Evolutionary conservation across 768 basidiomycete genomes (phyloP).

Genomic region (Pilatotrama ljubarskyi): DNA sequence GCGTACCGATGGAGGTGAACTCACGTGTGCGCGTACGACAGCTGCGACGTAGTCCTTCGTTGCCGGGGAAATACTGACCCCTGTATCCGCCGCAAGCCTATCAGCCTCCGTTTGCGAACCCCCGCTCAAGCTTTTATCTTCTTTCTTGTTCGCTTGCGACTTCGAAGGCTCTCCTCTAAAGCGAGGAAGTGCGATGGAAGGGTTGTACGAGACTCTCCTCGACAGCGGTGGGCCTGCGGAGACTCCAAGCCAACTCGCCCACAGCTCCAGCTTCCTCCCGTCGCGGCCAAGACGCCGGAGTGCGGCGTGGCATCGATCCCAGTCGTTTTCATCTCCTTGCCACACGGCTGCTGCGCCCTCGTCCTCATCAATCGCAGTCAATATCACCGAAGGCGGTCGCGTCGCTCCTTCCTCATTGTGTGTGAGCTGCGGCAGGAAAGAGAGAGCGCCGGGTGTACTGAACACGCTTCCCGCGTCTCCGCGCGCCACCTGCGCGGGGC

Average conservation of each 20-base stretch:
- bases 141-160: slow-evolving; percentile 30
- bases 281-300: slow-evolving; percentile 60
- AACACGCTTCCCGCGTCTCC: slow-evolving; percentile 2
- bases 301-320: slow-evolving; percentile 54
- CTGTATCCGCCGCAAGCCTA: slow-evolving; percentile 17
- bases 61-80: slow-evolving; percentile 26
- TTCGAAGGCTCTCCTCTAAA: slow-evolving; percentile 34
- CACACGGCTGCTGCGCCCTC: slow-evolving; percentile 40
- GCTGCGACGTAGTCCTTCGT: slow-evolving; percentile 43
- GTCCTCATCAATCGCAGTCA: slow-evolving; percentile 27
- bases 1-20: slow-evolving; percentile 28
- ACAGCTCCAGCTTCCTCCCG: slow-evolving; percentile 74
- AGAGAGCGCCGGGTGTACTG: not conserved
- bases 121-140: slow-evolving; percentile 39
- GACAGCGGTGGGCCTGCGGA: not conserved
- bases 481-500: slow-evolving; percentile 44
- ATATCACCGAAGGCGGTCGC: slow-evolving; percentile 29
- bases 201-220: slow-evolving; percentile 16
- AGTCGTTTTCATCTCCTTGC: slow-evolving; percentile 58
- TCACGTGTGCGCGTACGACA: slow-evolving; percentile 61
- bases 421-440: slow-evolving; percentile 1
- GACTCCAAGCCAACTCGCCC: slow-evolving; percentile 67
- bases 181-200: slow-evolving; percentile 20
- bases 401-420: slow-evolving; percentile 18
- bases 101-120: slow-evolving; percentile 21